These are phyloP conservation scores for Filobasidium uniguttulatum DNA, from an alignment of 1,284 basidiomycete species.

Conservation along the genomic window DNA sequence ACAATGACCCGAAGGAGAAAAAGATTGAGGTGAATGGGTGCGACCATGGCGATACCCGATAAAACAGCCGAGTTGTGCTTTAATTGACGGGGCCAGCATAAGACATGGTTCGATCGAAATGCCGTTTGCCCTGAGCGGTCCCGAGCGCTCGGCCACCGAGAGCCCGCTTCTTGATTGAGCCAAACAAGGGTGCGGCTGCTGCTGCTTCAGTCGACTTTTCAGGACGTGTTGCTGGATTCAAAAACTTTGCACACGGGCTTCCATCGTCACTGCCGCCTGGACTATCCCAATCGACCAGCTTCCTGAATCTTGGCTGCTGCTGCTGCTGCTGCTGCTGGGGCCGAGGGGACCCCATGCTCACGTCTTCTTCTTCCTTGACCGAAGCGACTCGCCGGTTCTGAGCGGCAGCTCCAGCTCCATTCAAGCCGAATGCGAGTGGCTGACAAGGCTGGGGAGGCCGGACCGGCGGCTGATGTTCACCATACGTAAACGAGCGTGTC, in stretches of 20 bases:
- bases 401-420: slow-evolving; percentile 23
- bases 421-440: slow-evolving; percentile 29
- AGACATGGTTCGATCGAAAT: slow-evolving; percentile 11
- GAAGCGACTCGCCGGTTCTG: slow-evolving; percentile 21
- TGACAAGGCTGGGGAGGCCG: slow-evolving; percentile 22
- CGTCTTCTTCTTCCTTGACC: slow-evolving; percentile 24
- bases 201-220: slow-evolving; percentile 1
- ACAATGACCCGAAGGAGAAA: no score
- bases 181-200: slow-evolving; percentile 27
- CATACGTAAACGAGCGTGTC: slow-evolving; percentile 77
- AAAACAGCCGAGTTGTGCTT: neutral
- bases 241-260: slow-evolving; percentile 13
- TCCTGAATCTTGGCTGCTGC: neutral
- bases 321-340: neutral
- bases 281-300: slow-evolving; percentile 5
- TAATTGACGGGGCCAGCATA: slow-evolving; percentile 9
- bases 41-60: no score
- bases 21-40: no score
- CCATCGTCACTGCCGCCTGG: slow-evolving; percentile 10
- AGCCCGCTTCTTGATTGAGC: slow-evolving; percentile 25
- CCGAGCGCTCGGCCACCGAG: slow-evolving; percentile 15
- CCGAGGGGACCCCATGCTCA: slow-evolving; percentile 22
- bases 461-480: slow-evolving; percentile 41
- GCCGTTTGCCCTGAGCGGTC: slow-evolving; percentile 1
- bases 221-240: no score